Conservation (phyloP, 2,329 filamentous ascomycete genomes). For the Clonostachys chloroleuca region DNA sequence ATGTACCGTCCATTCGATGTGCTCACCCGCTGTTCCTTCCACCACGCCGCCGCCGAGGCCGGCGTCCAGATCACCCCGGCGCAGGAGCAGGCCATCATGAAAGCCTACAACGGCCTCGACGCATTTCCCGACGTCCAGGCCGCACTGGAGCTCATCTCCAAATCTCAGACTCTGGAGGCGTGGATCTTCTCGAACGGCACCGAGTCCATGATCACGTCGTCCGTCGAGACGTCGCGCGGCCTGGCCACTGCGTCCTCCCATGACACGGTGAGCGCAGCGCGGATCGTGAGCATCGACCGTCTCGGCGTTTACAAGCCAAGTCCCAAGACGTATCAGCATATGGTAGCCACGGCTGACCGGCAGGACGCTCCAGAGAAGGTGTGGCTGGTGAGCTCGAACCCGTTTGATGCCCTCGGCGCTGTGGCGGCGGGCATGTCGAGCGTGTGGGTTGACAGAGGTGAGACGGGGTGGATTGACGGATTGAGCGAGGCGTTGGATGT, state of each 20-base stretch:
- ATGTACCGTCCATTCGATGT: slow-evolving; percentile 44
- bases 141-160: slow-evolving; percentile 43
- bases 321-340: slow-evolving; percentile 54
- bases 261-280: slow-evolving; percentile 5
- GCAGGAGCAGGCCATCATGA: slow-evolving; percentile 49
- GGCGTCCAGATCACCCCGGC: slow-evolving; percentile 30
- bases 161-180: slow-evolving; percentile 32
- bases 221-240: slow-evolving; percentile 51
- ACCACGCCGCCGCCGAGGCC: slow-evolving; percentile 59
- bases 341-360: slow-evolving; percentile 46
- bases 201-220: slow-evolving; percentile 54
- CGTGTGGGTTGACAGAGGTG: slow-evolving; percentile 62
- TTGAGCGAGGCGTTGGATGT: slow-evolving; percentile 40
- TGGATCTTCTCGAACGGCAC: slow-evolving; percentile 72
- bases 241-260: slow-evolving; percentile 36
- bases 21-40: slow-evolving; percentile 58
- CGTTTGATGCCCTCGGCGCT: slow-evolving; percentile 69
- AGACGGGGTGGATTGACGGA: slow-evolving; percentile 61
- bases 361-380: slow-evolving; percentile 39
- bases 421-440: slow-evolving; percentile 55
- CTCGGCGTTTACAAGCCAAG: slow-evolving; percentile 58
- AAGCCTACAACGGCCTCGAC: slow-evolving; percentile 58
- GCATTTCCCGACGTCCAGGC: slow-evolving; percentile 60
- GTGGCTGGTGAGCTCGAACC: slow-evolving; percentile 69
- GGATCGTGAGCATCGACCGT: slow-evolving; percentile 56